Evolutionary conservation across 345 rosid genomes (phyloP).

Genomic region (Lepidium sativum): DNA sequence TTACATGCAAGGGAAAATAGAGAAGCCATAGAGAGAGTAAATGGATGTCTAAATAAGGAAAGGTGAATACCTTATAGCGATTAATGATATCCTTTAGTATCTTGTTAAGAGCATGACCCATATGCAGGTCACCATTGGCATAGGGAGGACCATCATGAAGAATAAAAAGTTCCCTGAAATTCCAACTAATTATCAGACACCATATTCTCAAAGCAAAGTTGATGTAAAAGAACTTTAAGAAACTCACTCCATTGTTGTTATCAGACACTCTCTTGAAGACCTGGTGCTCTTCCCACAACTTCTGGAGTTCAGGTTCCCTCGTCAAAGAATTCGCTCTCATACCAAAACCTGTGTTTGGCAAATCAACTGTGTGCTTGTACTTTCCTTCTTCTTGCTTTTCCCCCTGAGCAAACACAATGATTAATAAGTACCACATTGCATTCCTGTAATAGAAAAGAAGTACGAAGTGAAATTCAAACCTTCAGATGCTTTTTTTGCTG

Average conservation of each 20-base stretch:
- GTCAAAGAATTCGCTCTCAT: conserved; percentile 84
- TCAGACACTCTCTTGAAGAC: conserved; percentile 70
- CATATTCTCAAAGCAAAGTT: conserved; percentile 8
- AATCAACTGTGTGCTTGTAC: conserved; percentile 84
- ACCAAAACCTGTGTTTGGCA: conserved; percentile 78
- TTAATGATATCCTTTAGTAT: conserved; percentile 91
- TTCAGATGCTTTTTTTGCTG: conserved; percentile 72
- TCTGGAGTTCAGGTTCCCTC: conserved; percentile 96
- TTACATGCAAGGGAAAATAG: background rate
- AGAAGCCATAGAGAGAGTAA: background rate
- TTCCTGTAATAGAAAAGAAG: background rate
- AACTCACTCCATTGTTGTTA: conserved; percentile 69
- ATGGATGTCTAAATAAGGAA: background rate
- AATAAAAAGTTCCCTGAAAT: conserved; percentile 66
- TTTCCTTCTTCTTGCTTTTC: conserved; percentile 77
- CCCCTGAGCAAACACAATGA: conserved; percentile 39
- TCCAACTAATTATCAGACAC: conserved; percentile 29
- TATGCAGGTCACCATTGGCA: conserved; percentile 88
- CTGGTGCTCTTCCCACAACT: too few relatives aligned
- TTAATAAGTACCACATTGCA: background rate
- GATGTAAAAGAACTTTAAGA: conserved; percentile 7
- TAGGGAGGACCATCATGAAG: conserved; percentile 98
- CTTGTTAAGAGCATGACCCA: conserved; percentile 97
- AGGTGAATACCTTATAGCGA: conserved; percentile 64
- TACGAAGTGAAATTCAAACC: conserved; percentile 32